Evolutionary conservation across 805 yeast species (phyloP).

Genomic region (Metschnikowia similis): DNA sequence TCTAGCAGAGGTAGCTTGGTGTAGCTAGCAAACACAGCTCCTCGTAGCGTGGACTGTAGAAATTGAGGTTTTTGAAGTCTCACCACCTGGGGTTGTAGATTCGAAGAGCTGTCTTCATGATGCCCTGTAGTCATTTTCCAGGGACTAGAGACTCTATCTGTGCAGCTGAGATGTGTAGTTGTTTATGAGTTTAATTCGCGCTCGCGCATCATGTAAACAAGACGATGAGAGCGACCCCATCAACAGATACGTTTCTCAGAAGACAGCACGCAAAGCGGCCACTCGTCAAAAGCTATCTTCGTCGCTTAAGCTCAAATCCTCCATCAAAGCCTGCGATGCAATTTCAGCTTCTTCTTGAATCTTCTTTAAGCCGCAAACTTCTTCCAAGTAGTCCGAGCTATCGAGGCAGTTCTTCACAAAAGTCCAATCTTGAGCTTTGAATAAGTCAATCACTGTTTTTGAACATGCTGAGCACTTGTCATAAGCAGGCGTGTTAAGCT

Average conservation of each 20-base stretch:
- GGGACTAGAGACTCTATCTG: constrained; percentile 1
- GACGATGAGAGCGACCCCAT: not conserved
- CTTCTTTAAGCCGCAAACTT: constrained; percentile 70
- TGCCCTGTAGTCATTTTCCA: not conserved
- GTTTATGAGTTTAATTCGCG: constrained; percentile 2
- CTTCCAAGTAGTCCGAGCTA: constrained; percentile 64
- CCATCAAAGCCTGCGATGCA: constrained; percentile 30
- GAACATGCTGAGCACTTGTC: constrained; percentile 87
- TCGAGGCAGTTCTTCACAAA: constrained; percentile 71
- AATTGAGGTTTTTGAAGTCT: constrained; percentile 6
- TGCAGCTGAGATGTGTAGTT: constrained; percentile 1
- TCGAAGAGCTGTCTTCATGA: constrained; percentile 1
- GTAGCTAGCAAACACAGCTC: not conserved
- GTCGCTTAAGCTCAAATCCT: constrained; percentile 18
- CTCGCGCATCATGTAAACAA: constrained; percentile 5
- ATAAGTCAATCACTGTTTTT: constrained; percentile 48
- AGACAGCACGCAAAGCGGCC: not conserved
- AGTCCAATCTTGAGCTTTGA: constrained; percentile 62
- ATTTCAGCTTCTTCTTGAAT: constrained; percentile 70
- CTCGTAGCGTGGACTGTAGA: constrained; percentile 3
- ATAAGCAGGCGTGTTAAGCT: constrained; percentile 69
- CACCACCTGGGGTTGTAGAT: not conserved
- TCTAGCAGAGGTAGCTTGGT: constrained; percentile 6
- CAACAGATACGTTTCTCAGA: not conserved
- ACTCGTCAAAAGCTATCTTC: constrained; percentile 7